These are phyloP conservation scores for Candida incommunis DNA, from an alignment of 805 yeast species.

Conservation along the genomic window DNA sequence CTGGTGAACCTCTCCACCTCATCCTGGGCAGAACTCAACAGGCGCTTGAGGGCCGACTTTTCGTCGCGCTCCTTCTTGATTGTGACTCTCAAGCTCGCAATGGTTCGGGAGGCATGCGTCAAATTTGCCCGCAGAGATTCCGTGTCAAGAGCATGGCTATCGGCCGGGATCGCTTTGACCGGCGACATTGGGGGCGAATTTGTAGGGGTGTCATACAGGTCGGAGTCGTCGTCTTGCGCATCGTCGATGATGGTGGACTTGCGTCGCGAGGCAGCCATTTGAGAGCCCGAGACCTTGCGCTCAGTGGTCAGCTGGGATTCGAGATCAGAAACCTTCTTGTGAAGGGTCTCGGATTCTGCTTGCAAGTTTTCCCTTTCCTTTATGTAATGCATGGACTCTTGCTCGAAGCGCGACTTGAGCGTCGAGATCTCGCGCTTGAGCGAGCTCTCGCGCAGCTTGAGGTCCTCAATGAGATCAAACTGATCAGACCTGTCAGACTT, in stretches of 20 bases:
- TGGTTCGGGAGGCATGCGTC: conserved; percentile 47
- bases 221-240: conserved; percentile 6
- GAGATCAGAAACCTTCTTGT: conserved; percentile 1
- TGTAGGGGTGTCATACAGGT: conserved; percentile 14
- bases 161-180: conserved; percentile 19
- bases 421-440: conserved; percentile 14
- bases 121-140: conserved; percentile 55
- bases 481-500: conserved; percentile 13
- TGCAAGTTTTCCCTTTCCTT: conserved; percentile 12
- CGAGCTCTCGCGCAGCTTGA: conserved; percentile 16
- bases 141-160: conserved; percentile 30
- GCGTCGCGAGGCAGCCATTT: background rate
- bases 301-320: background rate
- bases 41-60: conserved; percentile 22
- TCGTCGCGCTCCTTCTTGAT: conserved; percentile 32
- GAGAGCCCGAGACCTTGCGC: conserved; percentile 1
- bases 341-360: conserved; percentile 1
- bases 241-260: conserved; percentile 3
- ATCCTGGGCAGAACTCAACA: conserved; percentile 14
- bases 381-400: conserved; percentile 9
- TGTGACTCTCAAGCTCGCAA: conserved; percentile 42
- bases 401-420: conserved; percentile 11
- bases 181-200: conserved; percentile 21
- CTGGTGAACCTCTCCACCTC: conserved; percentile 11
- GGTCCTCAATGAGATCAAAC: conserved; percentile 16